These are phyloP conservation scores for Orobanche coerulescens DNA, from an alignment of 257 asterid genomes.

Conservation along the genomic window DNA sequence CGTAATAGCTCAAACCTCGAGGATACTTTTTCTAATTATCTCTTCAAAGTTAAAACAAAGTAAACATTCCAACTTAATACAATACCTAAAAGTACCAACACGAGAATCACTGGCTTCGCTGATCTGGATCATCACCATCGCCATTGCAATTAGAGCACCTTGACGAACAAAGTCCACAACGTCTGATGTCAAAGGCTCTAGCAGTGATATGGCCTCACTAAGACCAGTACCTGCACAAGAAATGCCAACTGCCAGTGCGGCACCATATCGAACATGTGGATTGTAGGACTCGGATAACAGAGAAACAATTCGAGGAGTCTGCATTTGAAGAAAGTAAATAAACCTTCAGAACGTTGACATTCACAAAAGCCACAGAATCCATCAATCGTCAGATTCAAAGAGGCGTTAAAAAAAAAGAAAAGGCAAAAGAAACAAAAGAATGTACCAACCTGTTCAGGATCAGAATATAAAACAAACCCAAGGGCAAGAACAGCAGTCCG, in stretches of 20 bases:
- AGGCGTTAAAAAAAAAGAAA: not conserved
- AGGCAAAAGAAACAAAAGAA: not conserved
- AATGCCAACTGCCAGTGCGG: conserved; percentile 96
- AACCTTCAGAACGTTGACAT: not conserved
- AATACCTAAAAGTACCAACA: conserved; percentile 90
- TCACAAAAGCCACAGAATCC: not conserved
- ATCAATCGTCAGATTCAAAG: not conserved
- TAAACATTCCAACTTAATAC: not conserved
- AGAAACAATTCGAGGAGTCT: conserved; percentile 93
- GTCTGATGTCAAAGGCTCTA: conserved; percentile 93
- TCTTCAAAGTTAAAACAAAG: no score
- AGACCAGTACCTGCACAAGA: conserved; percentile 98
- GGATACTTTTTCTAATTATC: no score
- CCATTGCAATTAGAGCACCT: conserved; percentile 98
- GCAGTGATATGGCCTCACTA: conserved; percentile 90
- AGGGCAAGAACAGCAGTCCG: conserved; percentile 97
- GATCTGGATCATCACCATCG: conserved; percentile 95
- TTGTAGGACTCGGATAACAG: conserved; percentile 90
- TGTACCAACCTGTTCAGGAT: conserved; percentile 70
- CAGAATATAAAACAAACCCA: conserved; percentile 85
- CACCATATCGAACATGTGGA: conserved; percentile 98
- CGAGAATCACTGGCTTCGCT: conserved; percentile 97
- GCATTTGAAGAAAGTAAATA: conserved; percentile 25
- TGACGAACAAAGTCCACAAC: conserved; percentile 98
- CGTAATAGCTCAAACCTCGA: no score